phyloP scores from a whole-genome alignment of 805 yeast genomes.

The Alloascoidea africana region DNA sequence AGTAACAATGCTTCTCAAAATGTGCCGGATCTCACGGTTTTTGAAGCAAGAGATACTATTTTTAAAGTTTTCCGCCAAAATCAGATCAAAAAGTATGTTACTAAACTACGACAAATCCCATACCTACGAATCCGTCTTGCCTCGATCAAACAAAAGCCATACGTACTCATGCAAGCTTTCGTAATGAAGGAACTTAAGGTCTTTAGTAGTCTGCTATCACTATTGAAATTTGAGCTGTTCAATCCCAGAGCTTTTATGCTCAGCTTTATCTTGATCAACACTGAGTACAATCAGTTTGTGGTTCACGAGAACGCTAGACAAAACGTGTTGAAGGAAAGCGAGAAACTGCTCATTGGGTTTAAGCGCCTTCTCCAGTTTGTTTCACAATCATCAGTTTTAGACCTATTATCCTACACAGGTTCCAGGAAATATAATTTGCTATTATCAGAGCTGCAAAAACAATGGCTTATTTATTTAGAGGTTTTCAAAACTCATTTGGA shows the following conservation, averaged over 20 bases:
- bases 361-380: background rate
- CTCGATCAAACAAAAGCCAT: background rate
- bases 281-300: background rate
- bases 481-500: background rate
- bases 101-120: background rate
- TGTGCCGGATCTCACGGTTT: too few species aligned
- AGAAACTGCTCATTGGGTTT: background rate
- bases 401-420: background rate
- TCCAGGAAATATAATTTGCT: too few species aligned
- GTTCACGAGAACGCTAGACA: too few species aligned
- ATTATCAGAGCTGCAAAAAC: too few species aligned
- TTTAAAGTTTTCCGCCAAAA: background rate
- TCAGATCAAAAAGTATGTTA: background rate
- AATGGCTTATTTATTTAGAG: background rate
- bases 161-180: background rate
- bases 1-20: too few species aligned
- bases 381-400: too few species aligned
- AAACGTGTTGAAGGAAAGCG: background rate
- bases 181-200: background rate
- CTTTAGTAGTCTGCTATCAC: background rate
- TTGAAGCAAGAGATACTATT: background rate
- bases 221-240: background rate
- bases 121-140: background rate
- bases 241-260: background rate
- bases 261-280: conserved; percentile 1